A percentile compares a stretch with the other conserved stretches of the same genome.
phyloP scores from a whole-genome alignment of 768 basidiomycete genomes.

The Fomitopsis pulvina region DNA sequence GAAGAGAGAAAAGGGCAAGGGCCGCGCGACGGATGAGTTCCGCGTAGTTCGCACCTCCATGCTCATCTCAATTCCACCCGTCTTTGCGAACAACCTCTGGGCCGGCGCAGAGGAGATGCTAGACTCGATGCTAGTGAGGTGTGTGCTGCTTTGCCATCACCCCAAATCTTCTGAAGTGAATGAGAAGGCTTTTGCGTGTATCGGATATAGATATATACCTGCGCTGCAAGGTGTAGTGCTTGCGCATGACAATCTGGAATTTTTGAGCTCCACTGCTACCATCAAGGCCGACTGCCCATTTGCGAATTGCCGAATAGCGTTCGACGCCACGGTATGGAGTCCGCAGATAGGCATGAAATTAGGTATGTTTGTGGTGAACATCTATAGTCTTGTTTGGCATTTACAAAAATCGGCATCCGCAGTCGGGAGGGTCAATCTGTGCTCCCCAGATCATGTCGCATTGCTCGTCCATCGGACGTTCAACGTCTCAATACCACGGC shows the following conservation, averaged over 20 bases:
- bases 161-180: neutral
- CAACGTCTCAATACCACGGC: slow-evolving; percentile 90
- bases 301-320: slow-evolving; percentile 63
- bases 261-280: slow-evolving; percentile 55
- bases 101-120: slow-evolving; percentile 83
- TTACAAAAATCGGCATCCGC: neutral
- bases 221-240: slow-evolving; percentile 84
- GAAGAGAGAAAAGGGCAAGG: slow-evolving; percentile 16
- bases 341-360: slow-evolving; percentile 78
- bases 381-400: neutral
- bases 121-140: slow-evolving; percentile 96
- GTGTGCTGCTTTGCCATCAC: slow-evolving; percentile 15
- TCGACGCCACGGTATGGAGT: slow-evolving; percentile 86
- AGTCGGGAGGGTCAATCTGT: slow-evolving; percentile 87
- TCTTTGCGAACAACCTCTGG: slow-evolving; percentile 68
- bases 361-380: too few species aligned
- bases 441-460: slow-evolving; percentile 88
- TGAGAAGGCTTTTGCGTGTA: slow-evolving; percentile 2
- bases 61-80: slow-evolving; percentile 70
- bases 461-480: slow-evolving; percentile 88
- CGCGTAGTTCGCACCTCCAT: slow-evolving; percentile 57
- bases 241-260: slow-evolving; percentile 72
- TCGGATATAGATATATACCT: slow-evolving; percentile 73
- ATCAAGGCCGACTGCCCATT: slow-evolving; percentile 85
- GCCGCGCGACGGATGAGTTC: slow-evolving; percentile 40